Conservation (phyloP, 371 early-diverging fungal species). For the Mortierella sp. region DNA sequence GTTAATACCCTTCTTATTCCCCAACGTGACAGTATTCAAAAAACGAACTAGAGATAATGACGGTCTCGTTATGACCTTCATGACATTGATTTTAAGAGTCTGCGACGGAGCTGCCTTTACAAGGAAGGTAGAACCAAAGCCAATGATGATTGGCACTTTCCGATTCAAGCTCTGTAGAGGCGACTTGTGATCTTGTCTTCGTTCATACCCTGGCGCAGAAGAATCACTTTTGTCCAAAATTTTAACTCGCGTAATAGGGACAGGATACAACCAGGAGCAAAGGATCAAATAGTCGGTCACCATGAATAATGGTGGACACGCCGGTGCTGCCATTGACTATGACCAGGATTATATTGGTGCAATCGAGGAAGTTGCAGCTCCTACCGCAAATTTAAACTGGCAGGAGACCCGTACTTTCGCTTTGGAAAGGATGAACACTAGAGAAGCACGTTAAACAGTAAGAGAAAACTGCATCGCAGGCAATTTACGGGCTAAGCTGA, state of each 20-base stretch:
- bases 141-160: constrained; percentile 28
- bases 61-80: not conserved
- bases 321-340: constrained; percentile 8
- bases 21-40: too few species aligned
- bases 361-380: constrained; percentile 15
- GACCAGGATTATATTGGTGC: constrained; percentile 40
- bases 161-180: constrained; percentile 45
- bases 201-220: constrained; percentile 2
- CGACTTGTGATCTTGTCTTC: constrained; percentile 18
- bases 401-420: constrained; percentile 8
- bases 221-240: too few species aligned
- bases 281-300: too few species aligned
- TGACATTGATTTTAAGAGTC: constrained; percentile 21
- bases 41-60: too few species aligned
- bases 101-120: constrained; percentile 35
- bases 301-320: not conserved
- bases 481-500: constrained; percentile 15
- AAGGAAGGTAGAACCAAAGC: not conserved
- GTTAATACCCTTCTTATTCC: constrained; percentile 11
- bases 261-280: too few species aligned
- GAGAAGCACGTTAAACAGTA: not conserved
- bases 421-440: constrained; percentile 9
- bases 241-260: too few species aligned
- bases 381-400: constrained; percentile 11
- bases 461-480: constrained; percentile 23